A percentile compares a stretch with the other conserved stretches of the same genome.
Conservation (phyloP, 1,139 yeast species). For the Magnusiomyces clavatus region DNA sequence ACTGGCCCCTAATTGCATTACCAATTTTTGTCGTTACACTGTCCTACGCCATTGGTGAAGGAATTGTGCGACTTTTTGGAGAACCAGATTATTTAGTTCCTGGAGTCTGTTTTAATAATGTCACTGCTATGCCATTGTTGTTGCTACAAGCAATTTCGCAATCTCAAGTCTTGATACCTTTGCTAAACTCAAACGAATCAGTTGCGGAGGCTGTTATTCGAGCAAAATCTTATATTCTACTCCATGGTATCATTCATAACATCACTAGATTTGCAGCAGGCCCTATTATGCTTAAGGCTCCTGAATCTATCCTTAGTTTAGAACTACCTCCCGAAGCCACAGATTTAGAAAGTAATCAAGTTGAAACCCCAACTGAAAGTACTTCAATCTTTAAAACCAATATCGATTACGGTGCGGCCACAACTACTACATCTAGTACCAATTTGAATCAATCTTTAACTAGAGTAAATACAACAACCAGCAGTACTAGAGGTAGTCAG, state of each 20-base stretch:
- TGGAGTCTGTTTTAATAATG: conserved; percentile 21
- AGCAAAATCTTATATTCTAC: conserved; percentile 19
- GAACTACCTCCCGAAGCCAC: neutral
- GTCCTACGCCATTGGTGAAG: conserved; percentile 14
- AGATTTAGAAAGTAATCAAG: neutral
- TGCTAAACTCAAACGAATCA: conserved; percentile 16
- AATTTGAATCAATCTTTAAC: neutral
- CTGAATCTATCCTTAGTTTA: conserved; percentile 5
- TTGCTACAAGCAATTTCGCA: conserved; percentile 18
- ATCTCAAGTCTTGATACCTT: conserved; percentile 16
- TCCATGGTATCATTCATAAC: conserved; percentile 19
- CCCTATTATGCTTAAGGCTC: conserved; percentile 16
- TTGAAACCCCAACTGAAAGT: neutral
- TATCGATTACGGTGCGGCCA: too few relatives aligned
- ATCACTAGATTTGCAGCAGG: conserved; percentile 19
- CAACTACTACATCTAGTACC: too few relatives aligned
- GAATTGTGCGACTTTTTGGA: conserved; percentile 13
- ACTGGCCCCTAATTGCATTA: conserved; percentile 19
- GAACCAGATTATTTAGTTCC: conserved; percentile 18
- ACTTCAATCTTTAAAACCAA: neutral
- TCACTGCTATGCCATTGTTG: conserved; percentile 20
- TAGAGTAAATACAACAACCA: too few relatives aligned
- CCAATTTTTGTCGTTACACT: conserved; percentile 14
- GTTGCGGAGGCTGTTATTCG: conserved; percentile 15
- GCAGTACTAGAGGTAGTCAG: too few relatives aligned